Conservation (phyloP, 208 protist species). For the Crithidia fasciculata region DNA sequence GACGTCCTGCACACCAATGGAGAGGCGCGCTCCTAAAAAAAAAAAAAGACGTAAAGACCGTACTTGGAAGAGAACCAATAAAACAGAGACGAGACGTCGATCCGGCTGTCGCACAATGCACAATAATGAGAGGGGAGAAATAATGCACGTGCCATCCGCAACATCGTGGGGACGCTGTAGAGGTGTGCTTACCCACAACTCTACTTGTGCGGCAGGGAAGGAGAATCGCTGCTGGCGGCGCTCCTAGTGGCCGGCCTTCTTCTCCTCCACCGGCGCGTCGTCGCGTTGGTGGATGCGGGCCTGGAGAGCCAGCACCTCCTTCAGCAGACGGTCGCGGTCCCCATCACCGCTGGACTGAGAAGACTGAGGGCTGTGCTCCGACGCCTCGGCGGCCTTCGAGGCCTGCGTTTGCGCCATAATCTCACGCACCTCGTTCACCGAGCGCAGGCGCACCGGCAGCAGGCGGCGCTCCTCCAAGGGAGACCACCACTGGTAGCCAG, state of each 20-base stretch:
- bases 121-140: not conserved
- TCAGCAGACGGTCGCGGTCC: slow-evolving; percentile 85
- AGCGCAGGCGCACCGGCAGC: slow-evolving; percentile 84
- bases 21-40: slow-evolving; percentile 20
- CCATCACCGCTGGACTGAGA: slow-evolving; percentile 62
- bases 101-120: slow-evolving; percentile 4
- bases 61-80: slow-evolving; percentile 17
- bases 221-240: not conserved
- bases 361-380: slow-evolving; percentile 48
- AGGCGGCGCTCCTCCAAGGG: slow-evolving; percentile 87
- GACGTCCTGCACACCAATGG: not conserved
- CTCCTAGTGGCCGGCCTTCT: slow-evolving; percentile 75
- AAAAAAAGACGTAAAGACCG: slow-evolving; percentile 22
- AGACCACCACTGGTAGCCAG: slow-evolving; percentile 90
- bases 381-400: slow-evolving; percentile 68
- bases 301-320: slow-evolving; percentile 91
- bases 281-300: slow-evolving; percentile 88
- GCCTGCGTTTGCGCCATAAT: slow-evolving; percentile 88
- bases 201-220: not conserved
- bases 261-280: slow-evolving; percentile 65
- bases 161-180: not conserved
- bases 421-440: slow-evolving; percentile 89
- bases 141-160: not conserved
- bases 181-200: not conserved
- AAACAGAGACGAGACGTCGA: slow-evolving; percentile 7